A percentile compares a stretch with the other conserved stretches of the same genome.
Evolutionary conservation across 768 basidiomycete species (phyloP).

Genomic region (Amanita phalloides): DNA sequence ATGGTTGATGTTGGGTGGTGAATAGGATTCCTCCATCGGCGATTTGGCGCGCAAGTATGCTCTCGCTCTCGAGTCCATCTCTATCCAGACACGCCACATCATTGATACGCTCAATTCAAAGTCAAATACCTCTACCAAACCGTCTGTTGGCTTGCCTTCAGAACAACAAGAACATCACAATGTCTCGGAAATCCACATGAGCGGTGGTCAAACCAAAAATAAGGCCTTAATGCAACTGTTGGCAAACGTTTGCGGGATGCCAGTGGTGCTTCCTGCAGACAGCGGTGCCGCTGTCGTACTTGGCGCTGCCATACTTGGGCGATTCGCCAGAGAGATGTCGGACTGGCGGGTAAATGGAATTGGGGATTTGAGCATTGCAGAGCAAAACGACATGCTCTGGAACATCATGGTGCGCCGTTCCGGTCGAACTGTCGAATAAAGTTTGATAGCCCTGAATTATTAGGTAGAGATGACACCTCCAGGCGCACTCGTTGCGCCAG

Average conservation of each 20-base stretch:
- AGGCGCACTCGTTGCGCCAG: slow-evolving; percentile 61
- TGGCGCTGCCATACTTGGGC: slow-evolving; percentile 89
- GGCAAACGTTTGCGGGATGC: slow-evolving; percentile 74
- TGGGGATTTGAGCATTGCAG: slow-evolving; percentile 23
- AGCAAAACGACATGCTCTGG: slow-evolving; percentile 69
- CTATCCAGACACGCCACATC: slow-evolving; percentile 91
- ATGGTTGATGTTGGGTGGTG: not conserved
- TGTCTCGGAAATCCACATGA: slow-evolving; percentile 82
- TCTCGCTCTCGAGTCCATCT: slow-evolving; percentile 86
- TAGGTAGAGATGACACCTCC: slow-evolving; percentile 90
- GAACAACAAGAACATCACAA: slow-evolving; percentile 47
- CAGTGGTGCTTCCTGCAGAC: slow-evolving; percentile 73
- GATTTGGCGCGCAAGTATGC: slow-evolving; percentile 90
- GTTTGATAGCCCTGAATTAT: not conserved
- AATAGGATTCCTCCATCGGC: slow-evolving; percentile 53
- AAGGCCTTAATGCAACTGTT: slow-evolving; percentile 79
- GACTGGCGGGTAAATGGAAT: slow-evolving; percentile 8
- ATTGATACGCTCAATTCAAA: slow-evolving; percentile 75
- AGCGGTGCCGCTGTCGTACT: slow-evolving; percentile 78
- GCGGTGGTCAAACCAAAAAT: slow-evolving; percentile 91
- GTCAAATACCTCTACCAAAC: not conserved
- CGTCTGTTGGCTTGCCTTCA: not conserved
- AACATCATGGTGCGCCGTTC: slow-evolving; percentile 65
- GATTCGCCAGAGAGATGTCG: slow-evolving; percentile 56
- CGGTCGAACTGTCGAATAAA: not conserved